Evolutionary conservation across 768 basidiomycete species (phyloP), one percentile per base, ranked within the genome.

Genomic region (Russula griseocarnosa): DNA sequence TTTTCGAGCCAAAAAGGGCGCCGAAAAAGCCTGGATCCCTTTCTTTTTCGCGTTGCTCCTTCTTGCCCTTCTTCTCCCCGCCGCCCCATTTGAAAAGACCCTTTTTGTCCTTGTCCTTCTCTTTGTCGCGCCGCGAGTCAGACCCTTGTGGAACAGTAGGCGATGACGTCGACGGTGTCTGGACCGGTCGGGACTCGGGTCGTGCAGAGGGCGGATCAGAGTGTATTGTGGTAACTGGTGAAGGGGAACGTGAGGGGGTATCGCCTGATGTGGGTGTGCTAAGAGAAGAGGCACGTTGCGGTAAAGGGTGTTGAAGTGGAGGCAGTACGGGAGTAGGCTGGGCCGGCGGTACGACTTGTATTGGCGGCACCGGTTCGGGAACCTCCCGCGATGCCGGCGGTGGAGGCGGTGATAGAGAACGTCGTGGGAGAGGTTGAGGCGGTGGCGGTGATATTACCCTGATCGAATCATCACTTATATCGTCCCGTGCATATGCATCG

Each of bases 11-110:
- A 73, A 98, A 98, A 4, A 98, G 79, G 13, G 92, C 92, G 2
- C 94, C 93, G 68, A 98, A 93, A 79, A 98, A 97, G 2, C 93
- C 82, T 22, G 83, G 76, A n/a, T 90, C 87, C 73, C 86, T 86
- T 71, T 88, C 86, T 67, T 81, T 79, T 65, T 80, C 80, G 70
- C 83, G 83, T 68, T 65, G 82, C 50, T 79, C 78, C 66, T 83
- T 81, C 72, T 81, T 82, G 69, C 83, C 81, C 57, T 71, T 77
- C 66, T 78, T 81, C 67, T 74, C 77, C 66, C 74, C 76, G 61
- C 75, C 78, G 69, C 72, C 81, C 75, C 71, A 75, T 74, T 79
- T 77, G 55, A 70, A 66, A 13, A 69, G 68, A 69, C 85, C 88
- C 76, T 86, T 89, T 55, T 77, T 76, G 42, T 76, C 76, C 72